Percentiles rank a stretch among this genome's conserved stretches.
These are phyloP conservation scores for Pleurotus giganteus DNA, from an alignment of 768 basidiomycete species.

Conservation along the genomic window DNA sequence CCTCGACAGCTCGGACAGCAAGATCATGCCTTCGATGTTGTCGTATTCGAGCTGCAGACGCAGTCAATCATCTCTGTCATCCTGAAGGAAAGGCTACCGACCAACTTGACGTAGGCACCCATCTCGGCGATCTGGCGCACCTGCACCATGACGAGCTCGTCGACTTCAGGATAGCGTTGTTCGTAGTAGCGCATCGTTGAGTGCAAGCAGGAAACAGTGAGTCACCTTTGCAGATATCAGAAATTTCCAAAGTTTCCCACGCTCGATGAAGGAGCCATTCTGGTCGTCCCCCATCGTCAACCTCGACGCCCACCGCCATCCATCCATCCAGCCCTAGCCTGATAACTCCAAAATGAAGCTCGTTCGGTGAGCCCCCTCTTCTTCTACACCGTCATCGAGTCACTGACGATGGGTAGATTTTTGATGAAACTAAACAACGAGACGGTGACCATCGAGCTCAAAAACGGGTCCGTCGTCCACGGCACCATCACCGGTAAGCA, in stretches of 20 bases:
- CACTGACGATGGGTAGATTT: conserved; percentile 55
- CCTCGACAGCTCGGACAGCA: conserved; percentile 96
- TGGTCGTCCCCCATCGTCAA: background rate
- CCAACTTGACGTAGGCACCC: conserved; percentile 99
- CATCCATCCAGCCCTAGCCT: background rate
- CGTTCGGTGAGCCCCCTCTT: conserved; percentile 8
- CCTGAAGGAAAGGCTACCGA: conserved; percentile 35
- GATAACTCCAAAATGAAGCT: conserved; percentile 10
- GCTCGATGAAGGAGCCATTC: no score
- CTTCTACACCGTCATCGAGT: conserved; percentile 7
- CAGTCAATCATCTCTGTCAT: background rate
- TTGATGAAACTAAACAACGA: conserved; percentile 99
- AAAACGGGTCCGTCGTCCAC: conserved; percentile 93
- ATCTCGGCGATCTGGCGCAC: conserved; percentile 99
- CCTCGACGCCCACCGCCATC: background rate
- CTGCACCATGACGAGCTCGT: conserved; percentile 99
- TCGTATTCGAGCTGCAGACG: conserved; percentile 88
- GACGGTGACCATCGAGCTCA: conserved; percentile 96
- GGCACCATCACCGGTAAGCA: conserved; percentile 93
- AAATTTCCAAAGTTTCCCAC: background rate
- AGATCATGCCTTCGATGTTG: conserved; percentile 99
- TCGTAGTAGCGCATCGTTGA: conserved; percentile 85
- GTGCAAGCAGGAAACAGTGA: background rate
- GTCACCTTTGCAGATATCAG: background rate
- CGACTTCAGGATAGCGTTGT: conserved; percentile 92